Conservation (phyloP, 2,329 filamentous ascomycete genomes). For the Verruconis gallopava region DNA sequence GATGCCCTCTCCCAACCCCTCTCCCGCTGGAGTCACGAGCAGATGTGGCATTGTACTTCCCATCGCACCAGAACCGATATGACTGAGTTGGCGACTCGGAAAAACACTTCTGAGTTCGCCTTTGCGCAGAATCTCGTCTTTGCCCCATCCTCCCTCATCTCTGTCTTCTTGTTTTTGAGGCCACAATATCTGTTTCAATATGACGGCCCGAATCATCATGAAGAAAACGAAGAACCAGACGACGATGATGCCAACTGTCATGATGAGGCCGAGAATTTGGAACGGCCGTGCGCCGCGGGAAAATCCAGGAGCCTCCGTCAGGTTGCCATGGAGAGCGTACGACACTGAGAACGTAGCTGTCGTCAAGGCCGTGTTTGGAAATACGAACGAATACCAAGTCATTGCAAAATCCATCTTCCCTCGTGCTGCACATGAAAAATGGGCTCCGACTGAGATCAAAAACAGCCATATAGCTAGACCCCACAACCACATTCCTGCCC, state of each 20-base stretch:
- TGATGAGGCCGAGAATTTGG: conserved; percentile 52
- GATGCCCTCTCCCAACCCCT: too few species aligned
- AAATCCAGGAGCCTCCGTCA: not conserved
- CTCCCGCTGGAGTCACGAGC: too few species aligned
- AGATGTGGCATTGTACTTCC: too few species aligned
- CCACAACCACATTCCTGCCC: conserved; percentile 68
- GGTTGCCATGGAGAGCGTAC: conserved; percentile 41
- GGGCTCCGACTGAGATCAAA: conserved; percentile 61
- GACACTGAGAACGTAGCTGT: conserved; percentile 63
- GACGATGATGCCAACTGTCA: conserved; percentile 51
- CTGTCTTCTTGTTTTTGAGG: conserved; percentile 55
- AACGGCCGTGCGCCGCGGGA: conserved; percentile 21
- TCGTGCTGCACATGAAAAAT: conserved; percentile 52
- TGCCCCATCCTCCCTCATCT: conserved; percentile 40
- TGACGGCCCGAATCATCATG: conserved; percentile 59
- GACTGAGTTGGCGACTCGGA: not conserved
- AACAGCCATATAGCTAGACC: conserved; percentile 78
- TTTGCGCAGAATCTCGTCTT: conserved; percentile 1
- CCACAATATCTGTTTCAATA: conserved; percentile 58
- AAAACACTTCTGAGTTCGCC: conserved; percentile 5
- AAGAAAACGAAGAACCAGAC: conserved; percentile 56
- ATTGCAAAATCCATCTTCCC: conserved; percentile 62
- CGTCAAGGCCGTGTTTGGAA: conserved; percentile 63
- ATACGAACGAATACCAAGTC: conserved; percentile 77
- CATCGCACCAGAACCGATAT: not conserved